Conservation (phyloP, 148 eudicot genomes). For the Amaranthus cruentus region DNA sequence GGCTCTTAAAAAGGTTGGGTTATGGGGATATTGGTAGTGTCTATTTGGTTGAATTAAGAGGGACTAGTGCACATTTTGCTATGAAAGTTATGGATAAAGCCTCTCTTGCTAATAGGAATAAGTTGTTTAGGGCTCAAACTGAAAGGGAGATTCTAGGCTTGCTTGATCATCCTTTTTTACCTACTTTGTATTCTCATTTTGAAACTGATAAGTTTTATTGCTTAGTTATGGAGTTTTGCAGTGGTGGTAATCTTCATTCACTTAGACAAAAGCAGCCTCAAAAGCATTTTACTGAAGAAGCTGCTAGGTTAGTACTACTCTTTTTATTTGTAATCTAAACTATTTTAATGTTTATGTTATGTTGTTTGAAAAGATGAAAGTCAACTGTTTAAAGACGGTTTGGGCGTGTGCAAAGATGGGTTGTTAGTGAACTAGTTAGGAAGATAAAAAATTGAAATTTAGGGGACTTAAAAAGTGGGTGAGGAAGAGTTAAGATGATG, state of each 20-base stretch:
- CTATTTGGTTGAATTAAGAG: conserved; percentile 71
- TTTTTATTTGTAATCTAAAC: background rate
- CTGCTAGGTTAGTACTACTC: conserved; percentile 52
- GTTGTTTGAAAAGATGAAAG: background rate
- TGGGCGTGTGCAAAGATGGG: too few species aligned
- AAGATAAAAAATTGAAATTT: too few species aligned
- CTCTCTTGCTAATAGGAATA: conserved; percentile 73
- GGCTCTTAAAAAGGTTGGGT: conserved; percentile 73
- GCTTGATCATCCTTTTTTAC: conserved; percentile 88
- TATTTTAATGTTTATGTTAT: background rate
- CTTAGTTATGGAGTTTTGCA: conserved; percentile 93
- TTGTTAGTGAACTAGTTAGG: too few species aligned
- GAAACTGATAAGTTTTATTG: conserved; percentile 86
- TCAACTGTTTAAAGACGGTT: too few species aligned
- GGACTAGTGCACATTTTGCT: conserved; percentile 58
- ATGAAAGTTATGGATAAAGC: conserved; percentile 97
- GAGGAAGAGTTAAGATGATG: too few species aligned
- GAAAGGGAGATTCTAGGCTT: conserved; percentile 87
- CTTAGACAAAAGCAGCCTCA: conserved; percentile 86
- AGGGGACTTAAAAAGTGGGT: too few species aligned
- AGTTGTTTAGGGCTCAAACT: conserved; percentile 73
- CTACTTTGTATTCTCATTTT: conserved; percentile 72
- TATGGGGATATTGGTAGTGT: conserved; percentile 94
- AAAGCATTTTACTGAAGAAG: conserved; percentile 79
- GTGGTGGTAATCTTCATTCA: conserved; percentile 87